Evolutionary conservation across 2,329 filamentous ascomycete species (phyloP).

Genomic region (Tolypocladium tropicale): DNA sequence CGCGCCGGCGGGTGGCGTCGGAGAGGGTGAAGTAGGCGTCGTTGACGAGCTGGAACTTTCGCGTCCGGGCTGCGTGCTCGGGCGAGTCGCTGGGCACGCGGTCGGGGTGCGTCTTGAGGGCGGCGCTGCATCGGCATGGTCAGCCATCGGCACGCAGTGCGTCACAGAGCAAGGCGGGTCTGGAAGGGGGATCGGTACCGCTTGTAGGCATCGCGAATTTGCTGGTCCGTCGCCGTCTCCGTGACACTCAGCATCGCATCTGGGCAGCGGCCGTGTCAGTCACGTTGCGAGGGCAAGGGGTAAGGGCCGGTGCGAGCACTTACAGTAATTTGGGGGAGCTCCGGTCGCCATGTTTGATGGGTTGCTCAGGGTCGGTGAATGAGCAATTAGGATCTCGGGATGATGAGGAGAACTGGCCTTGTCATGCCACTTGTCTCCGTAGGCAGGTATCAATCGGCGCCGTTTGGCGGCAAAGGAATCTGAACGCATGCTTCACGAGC

Average conservation of each 20-base stretch:
- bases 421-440: background rate
- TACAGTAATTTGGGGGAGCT: slow-evolving; percentile 50
- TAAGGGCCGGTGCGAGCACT: slow-evolving; percentile 13
- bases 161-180: background rate
- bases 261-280: slow-evolving; percentile 20
- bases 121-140: slow-evolving; percentile 46
- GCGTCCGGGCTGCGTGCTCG: slow-evolving; percentile 71
- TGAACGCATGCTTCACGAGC: background rate
- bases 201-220: slow-evolving; percentile 93
- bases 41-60: slow-evolving; percentile 84
- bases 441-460: background rate
- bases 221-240: slow-evolving; percentile 64
- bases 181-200: slow-evolving; percentile 36
- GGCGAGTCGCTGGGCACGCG: slow-evolving; percentile 76
- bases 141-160: background rate
- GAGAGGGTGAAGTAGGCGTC: slow-evolving; percentile 90
- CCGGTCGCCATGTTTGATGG: slow-evolving; percentile 22
- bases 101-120: slow-evolving; percentile 88
- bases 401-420: background rate
- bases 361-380: background rate
- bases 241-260: slow-evolving; percentile 66
- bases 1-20: slow-evolving; percentile 62
- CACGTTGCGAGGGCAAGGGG: background rate
- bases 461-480: background rate
- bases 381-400: background rate